Base-by-base conservation (phyloP, 176 grass and related monocot species). In the Rhynchospora pubera region DNA sequence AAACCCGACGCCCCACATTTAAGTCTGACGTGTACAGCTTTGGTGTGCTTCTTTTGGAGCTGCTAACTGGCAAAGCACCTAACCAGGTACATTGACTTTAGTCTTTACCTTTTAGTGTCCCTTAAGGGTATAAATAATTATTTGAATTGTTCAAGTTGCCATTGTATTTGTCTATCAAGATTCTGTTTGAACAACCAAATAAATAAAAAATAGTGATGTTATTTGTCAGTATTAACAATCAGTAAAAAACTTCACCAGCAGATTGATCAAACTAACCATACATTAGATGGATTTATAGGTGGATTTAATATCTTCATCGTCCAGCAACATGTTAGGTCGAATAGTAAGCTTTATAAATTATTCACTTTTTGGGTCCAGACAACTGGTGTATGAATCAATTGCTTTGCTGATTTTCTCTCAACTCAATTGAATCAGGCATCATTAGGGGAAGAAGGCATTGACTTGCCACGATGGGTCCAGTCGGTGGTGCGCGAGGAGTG, bases 401-500 rank as follows among this genome's bases (percentile, higher is more conserved):
- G 9, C 15, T 82, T 82, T 82, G 14, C 34, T 62, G 4, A 48
- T 56, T 53, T 50, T 21, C 68, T 23, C 34, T 50, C 23, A 55
- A 56, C 11, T 34, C 5, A 32, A 56, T 13, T 72, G 44, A 45
- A 77, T 60, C 83, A 85, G 53, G 65, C 78, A 62, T 77, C 96
- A 19, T 86, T 93, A 1, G 92, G 90, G 21, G 91, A 88, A 60
- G 92, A 98, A 72, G 90, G 92, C 76, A 91, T 98, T 39, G 94
- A 97, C 85, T 87, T 97, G 45, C 94, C 94, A 4, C 56, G 90
- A 47, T 97, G 92, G 92, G 94, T 97, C 65, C 94, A 94, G 78
- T 97, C 94, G 39, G 92, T 97, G 81, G 94, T 97, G 83, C 79
- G 92, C 12, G 94, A 97, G 88, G 94, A 97, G 87, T 94, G 92